Percentiles rank a stretch among this genome's conserved stretches.
Evolutionary conservation across 139 green algal genomes (phyloP).

Genomic region (Chlamydomonas urium): DNA sequence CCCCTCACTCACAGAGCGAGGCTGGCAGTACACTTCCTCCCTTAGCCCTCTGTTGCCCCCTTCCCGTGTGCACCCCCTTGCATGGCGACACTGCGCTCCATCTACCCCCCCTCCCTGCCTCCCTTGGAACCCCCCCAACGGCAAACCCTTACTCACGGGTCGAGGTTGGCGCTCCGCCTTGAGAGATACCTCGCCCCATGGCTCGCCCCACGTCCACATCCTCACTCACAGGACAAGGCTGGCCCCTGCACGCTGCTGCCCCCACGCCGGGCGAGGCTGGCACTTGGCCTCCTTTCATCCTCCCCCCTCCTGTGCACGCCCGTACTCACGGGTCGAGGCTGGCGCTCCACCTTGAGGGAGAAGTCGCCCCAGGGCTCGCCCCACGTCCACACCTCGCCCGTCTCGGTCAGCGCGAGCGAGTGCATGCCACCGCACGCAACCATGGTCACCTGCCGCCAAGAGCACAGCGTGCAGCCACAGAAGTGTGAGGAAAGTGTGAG

Average conservation of each 20-base stretch:
- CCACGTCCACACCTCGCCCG: constrained; percentile 68
- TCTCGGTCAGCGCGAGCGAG: constrained; percentile 76
- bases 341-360: constrained; percentile 49
- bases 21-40: neutral
- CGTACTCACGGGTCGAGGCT: constrained; percentile 25
- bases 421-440: constrained; percentile 90
- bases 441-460: constrained; percentile 39
- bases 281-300: neutral
- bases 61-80: no score
- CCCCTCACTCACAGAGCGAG: no score
- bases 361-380: constrained; percentile 85
- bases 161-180: neutral
- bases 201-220: no score
- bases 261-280: neutral
- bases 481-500: neutral
- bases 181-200: neutral
- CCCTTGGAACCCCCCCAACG: no score
- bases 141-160: neutral
- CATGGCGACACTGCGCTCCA: no score
- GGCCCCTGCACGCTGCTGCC: neutral
- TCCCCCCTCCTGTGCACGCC: neutral
- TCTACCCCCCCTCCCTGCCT: no score
- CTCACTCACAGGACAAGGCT: no score
- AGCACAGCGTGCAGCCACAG: neutral
- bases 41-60: no score